A percentile compares a stretch with the other conserved stretches of the same genome.
These are phyloP conservation scores for Pseudozyma sp. DNA, from an alignment of 1,284 basidiomycete species.

Conservation along the genomic window DNA sequence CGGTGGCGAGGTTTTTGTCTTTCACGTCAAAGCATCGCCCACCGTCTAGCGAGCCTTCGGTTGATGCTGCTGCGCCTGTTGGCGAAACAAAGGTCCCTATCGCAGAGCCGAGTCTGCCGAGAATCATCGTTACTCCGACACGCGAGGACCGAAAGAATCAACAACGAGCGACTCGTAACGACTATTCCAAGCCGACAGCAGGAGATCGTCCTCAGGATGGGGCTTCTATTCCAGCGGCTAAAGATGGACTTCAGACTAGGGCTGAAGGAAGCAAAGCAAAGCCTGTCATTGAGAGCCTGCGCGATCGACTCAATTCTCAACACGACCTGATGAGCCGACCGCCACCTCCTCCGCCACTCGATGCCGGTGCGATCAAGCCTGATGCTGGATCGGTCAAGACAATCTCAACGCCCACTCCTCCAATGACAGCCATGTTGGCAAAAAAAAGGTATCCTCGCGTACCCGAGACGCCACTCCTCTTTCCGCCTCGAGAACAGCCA, in stretches of 20 bases:
- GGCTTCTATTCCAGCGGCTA: neutral
- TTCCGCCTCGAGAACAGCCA: neutral
- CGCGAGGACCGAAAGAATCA: neutral
- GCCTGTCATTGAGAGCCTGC: conserved; percentile 15
- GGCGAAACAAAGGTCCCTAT: neutral
- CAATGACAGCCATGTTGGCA: conserved; percentile 5
- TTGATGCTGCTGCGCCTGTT: conserved; percentile 10
- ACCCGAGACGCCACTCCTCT: neutral
- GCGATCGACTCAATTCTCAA: conserved; percentile 15
- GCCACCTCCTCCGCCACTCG: conserved; percentile 14
- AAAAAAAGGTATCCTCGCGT: conserved; percentile 11
- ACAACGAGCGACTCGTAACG: neutral
- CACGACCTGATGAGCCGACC: neutral
- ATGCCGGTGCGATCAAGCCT: neutral
- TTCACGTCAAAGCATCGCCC: conserved; percentile 8
- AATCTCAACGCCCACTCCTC: neutral
- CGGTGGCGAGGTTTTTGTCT: conserved; percentile 15
- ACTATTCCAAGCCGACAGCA: neutral
- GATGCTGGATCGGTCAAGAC: neutral
- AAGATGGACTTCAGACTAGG: too few relatives aligned
- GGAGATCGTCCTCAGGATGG: neutral
- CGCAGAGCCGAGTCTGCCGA: neutral
- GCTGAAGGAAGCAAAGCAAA: neutral
- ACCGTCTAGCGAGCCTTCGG: neutral
- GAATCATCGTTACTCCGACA: neutral